These are phyloP conservation scores for Aspergillus asperescens DNA, from an alignment of 495 filamentous ascomycete genomes.

Conservation along the genomic window DNA sequence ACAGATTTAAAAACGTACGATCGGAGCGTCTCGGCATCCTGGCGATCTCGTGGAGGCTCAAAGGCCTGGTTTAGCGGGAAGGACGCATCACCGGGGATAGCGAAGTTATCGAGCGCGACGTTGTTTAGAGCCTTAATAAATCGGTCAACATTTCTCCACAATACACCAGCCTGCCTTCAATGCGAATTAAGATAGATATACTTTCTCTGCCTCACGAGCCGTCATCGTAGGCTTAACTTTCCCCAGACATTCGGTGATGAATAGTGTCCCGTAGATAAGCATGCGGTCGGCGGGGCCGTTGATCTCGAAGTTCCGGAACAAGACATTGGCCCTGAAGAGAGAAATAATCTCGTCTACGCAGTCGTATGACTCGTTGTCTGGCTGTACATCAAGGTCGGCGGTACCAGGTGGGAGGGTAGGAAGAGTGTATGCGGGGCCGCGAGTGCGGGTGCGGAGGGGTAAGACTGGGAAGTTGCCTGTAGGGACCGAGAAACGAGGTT, in stretches of 20 bases:
- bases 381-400: slow-evolving; percentile 68
- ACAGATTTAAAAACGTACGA: slow-evolving; percentile 43
- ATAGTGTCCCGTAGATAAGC: slow-evolving; percentile 94
- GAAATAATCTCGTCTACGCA: slow-evolving; percentile 87
- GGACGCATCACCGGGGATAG: slow-evolving; percentile 86
- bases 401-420: slow-evolving; percentile 63
- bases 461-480: slow-evolving; percentile 89
- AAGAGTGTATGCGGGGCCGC: slow-evolving; percentile 85
- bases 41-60: slow-evolving; percentile 74
- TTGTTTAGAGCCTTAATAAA: slow-evolving; percentile 54
- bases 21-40: slow-evolving; percentile 80
- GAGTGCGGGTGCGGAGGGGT: slow-evolving; percentile 85
- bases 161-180: not conserved
- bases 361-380: slow-evolving; percentile 86
- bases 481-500: not conserved
- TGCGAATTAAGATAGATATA: slow-evolving; percentile 17
- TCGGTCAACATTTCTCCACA: not conserved
- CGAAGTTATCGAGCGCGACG: slow-evolving; percentile 82
- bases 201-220: slow-evolving; percentile 56
- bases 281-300: slow-evolving; percentile 91
- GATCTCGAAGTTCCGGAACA: slow-evolving; percentile 99
- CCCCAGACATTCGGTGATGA: slow-evolving; percentile 77
- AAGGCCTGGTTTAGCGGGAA: slow-evolving; percentile 90
- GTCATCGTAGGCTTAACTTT: slow-evolving; percentile 74
- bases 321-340: slow-evolving; percentile 94